Conservation (phyloP, 257 asterid species). For the Forsythia viridissima region DNA sequence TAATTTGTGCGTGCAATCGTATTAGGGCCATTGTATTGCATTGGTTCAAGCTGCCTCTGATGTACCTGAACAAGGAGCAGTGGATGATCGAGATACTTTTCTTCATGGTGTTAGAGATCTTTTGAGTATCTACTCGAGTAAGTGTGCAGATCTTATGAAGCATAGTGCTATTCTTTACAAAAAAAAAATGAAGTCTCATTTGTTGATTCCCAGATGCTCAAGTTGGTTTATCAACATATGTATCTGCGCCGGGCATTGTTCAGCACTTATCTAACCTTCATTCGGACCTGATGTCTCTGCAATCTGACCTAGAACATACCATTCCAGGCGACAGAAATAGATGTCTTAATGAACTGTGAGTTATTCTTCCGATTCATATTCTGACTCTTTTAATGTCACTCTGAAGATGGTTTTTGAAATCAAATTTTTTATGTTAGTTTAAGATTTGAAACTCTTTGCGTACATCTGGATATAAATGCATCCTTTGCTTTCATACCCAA, state of each 20-base stretch:
- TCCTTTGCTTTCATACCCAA: not conserved
- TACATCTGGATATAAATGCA: not conserved
- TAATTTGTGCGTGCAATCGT: slow-evolving; percentile 19
- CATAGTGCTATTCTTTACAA: slow-evolving; percentile 16
- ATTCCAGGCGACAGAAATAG: slow-evolving; percentile 95
- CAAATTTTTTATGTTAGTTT: not conserved
- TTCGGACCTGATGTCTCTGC: slow-evolving; percentile 78
- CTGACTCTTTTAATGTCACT: not conserved
- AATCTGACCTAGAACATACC: slow-evolving; percentile 91
- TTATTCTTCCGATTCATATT: slow-evolving; percentile 15
- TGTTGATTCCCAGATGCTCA: slow-evolving; percentile 65
- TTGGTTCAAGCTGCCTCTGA: slow-evolving; percentile 90
- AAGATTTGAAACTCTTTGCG: not conserved
- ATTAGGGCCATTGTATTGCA: slow-evolving; percentile 77
- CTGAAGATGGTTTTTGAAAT: not conserved
- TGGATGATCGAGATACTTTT: slow-evolving; percentile 93
- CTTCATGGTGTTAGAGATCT: slow-evolving; percentile 97
- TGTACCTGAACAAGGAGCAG: slow-evolving; percentile 95
- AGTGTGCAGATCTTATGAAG: slow-evolving; percentile 21
- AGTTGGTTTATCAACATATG: slow-evolving; percentile 86
- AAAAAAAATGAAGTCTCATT: slow-evolving; percentile 7
- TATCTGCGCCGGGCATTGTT: slow-evolving; percentile 93
- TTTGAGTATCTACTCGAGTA: slow-evolving; percentile 94
- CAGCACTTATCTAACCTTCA: slow-evolving; percentile 90
- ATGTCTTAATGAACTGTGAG: slow-evolving; percentile 92